Conservation (phyloP, 805 yeast species). For the Saturnispora bothae region DNA sequence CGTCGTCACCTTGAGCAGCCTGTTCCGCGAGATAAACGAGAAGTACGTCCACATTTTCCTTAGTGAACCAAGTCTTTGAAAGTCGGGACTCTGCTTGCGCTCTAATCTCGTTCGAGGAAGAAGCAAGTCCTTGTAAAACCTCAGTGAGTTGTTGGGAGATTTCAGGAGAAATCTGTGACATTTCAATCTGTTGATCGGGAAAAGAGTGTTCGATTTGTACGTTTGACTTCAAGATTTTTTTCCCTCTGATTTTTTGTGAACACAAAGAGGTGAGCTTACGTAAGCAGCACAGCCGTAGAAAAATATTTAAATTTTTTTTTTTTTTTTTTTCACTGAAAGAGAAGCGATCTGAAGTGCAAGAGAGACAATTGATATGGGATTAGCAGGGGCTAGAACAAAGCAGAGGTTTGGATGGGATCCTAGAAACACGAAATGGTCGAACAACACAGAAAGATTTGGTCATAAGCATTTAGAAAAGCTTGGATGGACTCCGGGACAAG, state of each 20-base stretch:
- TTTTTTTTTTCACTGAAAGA: not conserved
- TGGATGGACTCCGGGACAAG: conserved; percentile 92
- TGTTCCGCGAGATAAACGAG: conserved; percentile 75
- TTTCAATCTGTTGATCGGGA: too few relatives aligned
- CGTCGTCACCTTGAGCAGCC: conserved; percentile 52
- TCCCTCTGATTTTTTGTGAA: not conserved
- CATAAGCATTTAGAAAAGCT: conserved; percentile 69
- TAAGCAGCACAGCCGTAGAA: too few relatives aligned
- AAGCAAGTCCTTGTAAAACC: conserved; percentile 58
- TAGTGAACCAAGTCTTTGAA: conserved; percentile 65
- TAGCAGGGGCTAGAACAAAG: conserved; percentile 70
- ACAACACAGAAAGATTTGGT: conserved; percentile 74
- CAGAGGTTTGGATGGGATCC: conserved; percentile 90
- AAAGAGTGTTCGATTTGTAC: too few relatives aligned
- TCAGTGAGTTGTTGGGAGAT: conserved; percentile 42
- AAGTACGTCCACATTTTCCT: conserved; percentile 57
- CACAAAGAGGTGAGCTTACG: too few relatives aligned
- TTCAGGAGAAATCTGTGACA: conserved; percentile 50
- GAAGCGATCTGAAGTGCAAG: not conserved
- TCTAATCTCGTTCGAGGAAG: conserved; percentile 69
- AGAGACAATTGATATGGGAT: conserved; percentile 42
- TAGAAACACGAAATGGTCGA: conserved; percentile 89
- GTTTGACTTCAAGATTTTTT: too few relatives aligned
- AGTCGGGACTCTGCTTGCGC: conserved; percentile 64
- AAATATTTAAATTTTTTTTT: too few relatives aligned